Evolutionary conservation across 1,284 basidiomycete genomes (phyloP).

Genomic region (Ceratobasidium sp.): DNA sequence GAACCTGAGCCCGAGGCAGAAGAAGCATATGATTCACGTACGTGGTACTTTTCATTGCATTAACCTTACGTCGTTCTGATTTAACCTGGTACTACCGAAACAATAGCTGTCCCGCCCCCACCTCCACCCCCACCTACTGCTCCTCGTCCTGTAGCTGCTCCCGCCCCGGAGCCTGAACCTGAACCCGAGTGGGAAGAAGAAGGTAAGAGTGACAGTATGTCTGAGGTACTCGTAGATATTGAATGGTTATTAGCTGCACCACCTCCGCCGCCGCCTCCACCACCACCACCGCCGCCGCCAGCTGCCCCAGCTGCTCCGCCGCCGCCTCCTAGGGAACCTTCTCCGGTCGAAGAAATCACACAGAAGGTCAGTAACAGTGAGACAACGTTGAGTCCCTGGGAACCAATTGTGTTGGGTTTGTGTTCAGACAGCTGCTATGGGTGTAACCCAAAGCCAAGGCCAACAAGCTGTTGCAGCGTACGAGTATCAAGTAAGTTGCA

Average conservation of each 20-base stretch:
- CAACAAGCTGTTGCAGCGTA: constrained; percentile 73
- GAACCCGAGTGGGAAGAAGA: constrained; percentile 52
- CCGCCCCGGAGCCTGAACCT: constrained; percentile 51
- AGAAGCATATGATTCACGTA: constrained; percentile 49
- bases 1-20: constrained; percentile 55
- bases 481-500: constrained; percentile 72
- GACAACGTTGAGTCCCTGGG: too few relatives aligned
- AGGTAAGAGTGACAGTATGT: constrained; percentile 40
- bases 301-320: neutral
- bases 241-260: neutral
- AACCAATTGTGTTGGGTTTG: constrained; percentile 40
- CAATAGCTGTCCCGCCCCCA: constrained; percentile 50
- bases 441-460: constrained; percentile 59
- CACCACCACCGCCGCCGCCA: constrained; percentile 42
- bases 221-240: neutral
- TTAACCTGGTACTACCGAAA: too few relatives aligned
- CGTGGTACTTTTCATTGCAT: neutral
- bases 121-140: constrained; percentile 51
- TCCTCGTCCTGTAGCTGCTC: constrained; percentile 49
- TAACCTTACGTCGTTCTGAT: neutral
- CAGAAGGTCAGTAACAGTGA: constrained; percentile 48
- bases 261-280: constrained; percentile 44
- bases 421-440: constrained; percentile 43
- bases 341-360: constrained; percentile 53
- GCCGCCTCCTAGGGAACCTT: constrained; percentile 35